Percentiles rank a stretch among this genome's conserved stretches.
Evolutionary conservation across 306 rosid species (phyloP).

Genomic region (Acmispon strigosus): DNA sequence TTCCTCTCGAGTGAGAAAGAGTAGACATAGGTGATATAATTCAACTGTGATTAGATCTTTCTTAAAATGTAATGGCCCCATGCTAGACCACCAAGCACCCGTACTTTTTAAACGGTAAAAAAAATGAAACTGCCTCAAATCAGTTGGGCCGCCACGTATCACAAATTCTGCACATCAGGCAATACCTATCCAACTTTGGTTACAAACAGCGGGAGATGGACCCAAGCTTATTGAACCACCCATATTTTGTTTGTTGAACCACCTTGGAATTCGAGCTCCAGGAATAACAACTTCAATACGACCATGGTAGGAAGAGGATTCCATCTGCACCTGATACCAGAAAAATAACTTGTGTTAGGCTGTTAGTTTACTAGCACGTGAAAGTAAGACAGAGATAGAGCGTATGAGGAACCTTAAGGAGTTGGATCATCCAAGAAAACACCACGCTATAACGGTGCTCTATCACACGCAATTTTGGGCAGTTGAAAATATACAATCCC

Average conservation of each 20-base stretch:
- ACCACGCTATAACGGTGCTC: neutral
- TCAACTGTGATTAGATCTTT: neutral
- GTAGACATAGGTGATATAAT: neutral
- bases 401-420: neutral
- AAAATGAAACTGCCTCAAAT: neutral
- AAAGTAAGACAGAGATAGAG: neutral
- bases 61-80: neutral
- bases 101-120: neutral
- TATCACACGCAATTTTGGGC: neutral
- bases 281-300: neutral
- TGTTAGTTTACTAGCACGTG: neutral
- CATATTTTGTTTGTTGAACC: neutral
- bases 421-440: constrained; percentile 10
- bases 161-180: neutral
- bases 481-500: neutral
- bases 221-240: neutral
- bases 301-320: neutral
- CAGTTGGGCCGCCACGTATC: neutral
- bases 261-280: neutral
- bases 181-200: neutral
- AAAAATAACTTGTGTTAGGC: neutral
- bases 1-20: neutral
- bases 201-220: neutral
- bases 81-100: accelerated
- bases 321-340: neutral